phyloP scores from a whole-genome alignment of 306 rosid genomes.

The Gillenia trifoliata region DNA sequence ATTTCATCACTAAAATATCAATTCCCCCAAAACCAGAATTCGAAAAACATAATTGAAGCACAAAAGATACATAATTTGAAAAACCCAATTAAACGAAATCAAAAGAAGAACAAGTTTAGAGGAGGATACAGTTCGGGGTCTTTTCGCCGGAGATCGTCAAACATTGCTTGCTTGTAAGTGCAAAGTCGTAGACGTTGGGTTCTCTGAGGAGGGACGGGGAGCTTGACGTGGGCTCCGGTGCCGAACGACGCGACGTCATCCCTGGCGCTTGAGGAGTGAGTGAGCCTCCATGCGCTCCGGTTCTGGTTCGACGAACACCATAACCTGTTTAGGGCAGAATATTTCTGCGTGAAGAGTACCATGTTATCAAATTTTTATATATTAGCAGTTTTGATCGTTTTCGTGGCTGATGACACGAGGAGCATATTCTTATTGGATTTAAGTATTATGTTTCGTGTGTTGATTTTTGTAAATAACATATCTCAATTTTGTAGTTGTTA shows the following conservation, averaged over 20 bases:
- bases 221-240: slow-evolving; percentile 90
- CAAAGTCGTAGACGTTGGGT: slow-evolving; percentile 92
- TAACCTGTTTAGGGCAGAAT: too few species aligned
- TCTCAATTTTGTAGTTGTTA: too few species aligned
- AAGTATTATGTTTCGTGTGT: too few species aligned
- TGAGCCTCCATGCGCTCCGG: slow-evolving; percentile 99
- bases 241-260: slow-evolving; percentile 89
- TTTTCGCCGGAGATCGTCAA: slow-evolving; percentile 82
- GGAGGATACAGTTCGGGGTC: slow-evolving; percentile 86
- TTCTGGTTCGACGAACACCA: slow-evolving; percentile 92
- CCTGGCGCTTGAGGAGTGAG: slow-evolving; percentile 68
- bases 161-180: slow-evolving; percentile 82
- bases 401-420: too few species aligned
- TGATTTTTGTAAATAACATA: too few species aligned
- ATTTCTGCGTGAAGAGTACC: too few species aligned
- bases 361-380: too few species aligned
- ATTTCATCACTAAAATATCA: not conserved
- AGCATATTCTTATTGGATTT: too few species aligned
- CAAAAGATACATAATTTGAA: not conserved
- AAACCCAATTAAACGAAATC: not conserved
- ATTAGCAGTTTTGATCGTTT: too few species aligned
- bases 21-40: not conserved
- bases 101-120: not conserved
- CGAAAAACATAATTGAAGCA: not conserved
- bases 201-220: slow-evolving; percentile 95